Base-by-base conservation (phyloP, 2,329 filamentous ascomycete species). In the Macrophomina tecta region DNA sequence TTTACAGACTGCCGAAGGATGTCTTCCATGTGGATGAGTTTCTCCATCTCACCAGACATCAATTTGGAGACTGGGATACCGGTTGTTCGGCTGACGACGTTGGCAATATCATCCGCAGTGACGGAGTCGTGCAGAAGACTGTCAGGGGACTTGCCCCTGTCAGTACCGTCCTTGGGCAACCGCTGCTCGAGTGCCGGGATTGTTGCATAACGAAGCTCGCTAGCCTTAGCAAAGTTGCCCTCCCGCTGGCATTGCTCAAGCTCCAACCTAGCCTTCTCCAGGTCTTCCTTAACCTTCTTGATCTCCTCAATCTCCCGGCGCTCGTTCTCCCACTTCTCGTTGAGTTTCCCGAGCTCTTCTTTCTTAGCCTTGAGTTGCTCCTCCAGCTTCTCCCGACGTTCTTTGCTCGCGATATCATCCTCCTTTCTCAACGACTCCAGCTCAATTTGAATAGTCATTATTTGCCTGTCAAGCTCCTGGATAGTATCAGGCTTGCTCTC, bases 401-500 rank as follows among this genome's bases (percentile, higher is more conserved):
- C 95, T 71, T 89, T 90, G 75, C 93, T 97, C 18, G 91, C 90
- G 58, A 97, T 85, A 72, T 99, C 95, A 11, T 90, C 97, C 78
- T 99, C 95, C 74, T 98, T 98, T 61, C 94, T 88, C 49, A 99
- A 81, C 69, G 93, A 97, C 76, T 98, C 95, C 0, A 98, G 85
- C 77, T 99, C 94, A 69, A 99, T 98, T 75, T 97, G 94, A 14
- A 98, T 93, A 0, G 94, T 98, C 88, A 97, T 96, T 68, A 98
- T 97, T 74, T 94, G 92, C 69, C 96, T 91, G 73, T 98, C 94
- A 1, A 98, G 87, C 61, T 91, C 89, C 81, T 96, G 92, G 40
- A 99, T 97, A 8, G 94, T 89, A 72, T 98, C 95, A 0, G 95
- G 95, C 73, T 97, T 98, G 72, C 93, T 97, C 78, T 99, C 95